phyloP scores from a whole-genome alignment of 768 basidiomycete species.

The Trametes coccinea region DNA sequence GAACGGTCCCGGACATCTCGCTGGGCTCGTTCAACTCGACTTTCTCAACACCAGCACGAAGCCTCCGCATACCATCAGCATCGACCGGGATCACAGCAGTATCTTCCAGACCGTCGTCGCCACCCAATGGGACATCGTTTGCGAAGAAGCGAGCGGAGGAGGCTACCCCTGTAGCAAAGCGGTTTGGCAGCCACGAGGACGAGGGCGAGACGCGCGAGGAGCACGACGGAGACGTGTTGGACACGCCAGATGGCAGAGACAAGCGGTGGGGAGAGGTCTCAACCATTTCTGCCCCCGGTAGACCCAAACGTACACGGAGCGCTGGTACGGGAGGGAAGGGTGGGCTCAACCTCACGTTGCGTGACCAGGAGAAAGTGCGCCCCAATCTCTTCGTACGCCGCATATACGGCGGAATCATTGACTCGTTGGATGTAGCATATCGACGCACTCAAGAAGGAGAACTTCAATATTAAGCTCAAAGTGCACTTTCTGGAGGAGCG shows the following conservation, averaged over 20 bases:
- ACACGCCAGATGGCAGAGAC: constrained; percentile 51
- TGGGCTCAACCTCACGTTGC: constrained; percentile 63
- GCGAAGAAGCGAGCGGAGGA: constrained; percentile 43
- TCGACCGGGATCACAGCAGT: constrained; percentile 53
- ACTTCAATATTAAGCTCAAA: constrained; percentile 94
- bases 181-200: constrained; percentile 40
- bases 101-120: constrained; percentile 54
- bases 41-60: constrained; percentile 53
- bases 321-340: constrained; percentile 24
- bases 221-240: constrained; percentile 43
- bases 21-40: constrained; percentile 55
- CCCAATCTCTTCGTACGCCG: neutral
- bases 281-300: constrained; percentile 19
- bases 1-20: constrained; percentile 59
- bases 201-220: constrained; percentile 31
- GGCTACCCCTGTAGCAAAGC: constrained; percentile 40
- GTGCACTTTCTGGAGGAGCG: constrained; percentile 96
- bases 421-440: constrained; percentile 64
- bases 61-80: constrained; percentile 47
- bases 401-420: neutral
- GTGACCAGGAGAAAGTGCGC: constrained; percentile 94
- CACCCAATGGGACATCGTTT: constrained; percentile 35
- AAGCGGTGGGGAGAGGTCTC: constrained; percentile 30
- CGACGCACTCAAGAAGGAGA: constrained; percentile 94
- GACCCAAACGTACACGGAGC: constrained; percentile 24